phyloP scores from a whole-genome alignment of 768 basidiomycete species.

The Tylopilus sp. region DNA sequence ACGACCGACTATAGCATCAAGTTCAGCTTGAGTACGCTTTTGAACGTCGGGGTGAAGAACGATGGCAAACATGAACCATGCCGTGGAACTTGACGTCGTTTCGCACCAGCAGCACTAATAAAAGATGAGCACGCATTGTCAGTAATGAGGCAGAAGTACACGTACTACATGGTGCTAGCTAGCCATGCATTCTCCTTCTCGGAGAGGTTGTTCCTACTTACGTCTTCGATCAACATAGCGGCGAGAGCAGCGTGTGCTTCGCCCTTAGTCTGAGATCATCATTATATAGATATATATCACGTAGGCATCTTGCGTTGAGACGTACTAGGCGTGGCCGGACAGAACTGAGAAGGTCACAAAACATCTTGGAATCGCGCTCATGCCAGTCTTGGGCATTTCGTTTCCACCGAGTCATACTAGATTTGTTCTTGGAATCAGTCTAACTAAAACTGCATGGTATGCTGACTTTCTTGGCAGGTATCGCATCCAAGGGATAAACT shows the following conservation, averaged over 20 bases:
- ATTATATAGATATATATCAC: not conserved
- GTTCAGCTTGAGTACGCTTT: not conserved
- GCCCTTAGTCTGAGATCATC: not conserved
- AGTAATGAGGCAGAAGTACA: not conserved
- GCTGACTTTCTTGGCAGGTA: not conserved
- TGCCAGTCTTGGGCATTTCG: not conserved
- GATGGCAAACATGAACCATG: not conserved
- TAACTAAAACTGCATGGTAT: not conserved
- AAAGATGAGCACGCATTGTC: not conserved
- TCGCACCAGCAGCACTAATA: not conserved
- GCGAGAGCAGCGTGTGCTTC: not conserved
- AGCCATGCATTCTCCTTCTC: not conserved
- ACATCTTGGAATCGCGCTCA: not conserved
- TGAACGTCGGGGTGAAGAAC: not conserved
- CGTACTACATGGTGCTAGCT: not conserved
- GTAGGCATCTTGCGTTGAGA: not conserved
- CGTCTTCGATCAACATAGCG: not conserved
- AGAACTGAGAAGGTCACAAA: not conserved
- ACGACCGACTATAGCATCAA: not conserved
- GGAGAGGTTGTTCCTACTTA: not conserved
- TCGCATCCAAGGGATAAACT: not conserved
- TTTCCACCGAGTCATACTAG: not conserved
- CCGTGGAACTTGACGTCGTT: not conserved
- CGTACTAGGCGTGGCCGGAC: not conserved
- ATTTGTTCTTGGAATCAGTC: not conserved